phyloP scores from a whole-genome alignment of 805 yeast species.

The Myxozyma lipomycoides region DNA sequence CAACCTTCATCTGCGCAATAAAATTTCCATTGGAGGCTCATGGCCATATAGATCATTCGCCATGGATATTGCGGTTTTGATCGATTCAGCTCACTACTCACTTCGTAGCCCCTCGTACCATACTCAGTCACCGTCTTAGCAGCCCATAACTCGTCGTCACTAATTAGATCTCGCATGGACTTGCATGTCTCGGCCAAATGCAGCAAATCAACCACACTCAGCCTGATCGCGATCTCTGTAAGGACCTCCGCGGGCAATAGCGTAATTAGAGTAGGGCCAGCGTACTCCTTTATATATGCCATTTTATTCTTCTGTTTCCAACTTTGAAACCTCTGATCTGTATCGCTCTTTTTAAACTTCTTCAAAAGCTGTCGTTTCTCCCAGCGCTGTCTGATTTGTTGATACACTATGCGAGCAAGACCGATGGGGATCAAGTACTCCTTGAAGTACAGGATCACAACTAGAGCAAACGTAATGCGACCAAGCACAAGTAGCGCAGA shows the following conservation, averaged over 20 bases:
- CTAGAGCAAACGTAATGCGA: too few species aligned
- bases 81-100: conserved; percentile 5
- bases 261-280: conserved; percentile 5
- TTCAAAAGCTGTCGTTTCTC: background rate
- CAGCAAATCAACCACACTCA: conserved; percentile 7
- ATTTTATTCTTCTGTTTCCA: background rate
- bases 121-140: conserved; percentile 11
- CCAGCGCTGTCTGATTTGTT: background rate
- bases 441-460: background rate
- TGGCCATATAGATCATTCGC: conserved; percentile 10
- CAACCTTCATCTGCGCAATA: conserved; percentile 24
- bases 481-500: too few species aligned
- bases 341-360: background rate
- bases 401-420: background rate
- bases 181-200: conserved; percentile 3
- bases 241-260: conserved; percentile 16
- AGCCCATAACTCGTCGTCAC: conserved; percentile 14
- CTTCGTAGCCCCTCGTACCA: conserved; percentile 11
- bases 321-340: too few species aligned
- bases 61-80: conserved; percentile 3
- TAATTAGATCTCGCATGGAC: conserved; percentile 3
- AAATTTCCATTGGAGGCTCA: conserved; percentile 17
- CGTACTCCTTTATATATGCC: background rate
- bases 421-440: background rate
- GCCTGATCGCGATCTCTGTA: conserved; percentile 1